Base-by-base conservation (phyloP, 164 flowering plant genomes). In the Vitis labrusca region DNA sequence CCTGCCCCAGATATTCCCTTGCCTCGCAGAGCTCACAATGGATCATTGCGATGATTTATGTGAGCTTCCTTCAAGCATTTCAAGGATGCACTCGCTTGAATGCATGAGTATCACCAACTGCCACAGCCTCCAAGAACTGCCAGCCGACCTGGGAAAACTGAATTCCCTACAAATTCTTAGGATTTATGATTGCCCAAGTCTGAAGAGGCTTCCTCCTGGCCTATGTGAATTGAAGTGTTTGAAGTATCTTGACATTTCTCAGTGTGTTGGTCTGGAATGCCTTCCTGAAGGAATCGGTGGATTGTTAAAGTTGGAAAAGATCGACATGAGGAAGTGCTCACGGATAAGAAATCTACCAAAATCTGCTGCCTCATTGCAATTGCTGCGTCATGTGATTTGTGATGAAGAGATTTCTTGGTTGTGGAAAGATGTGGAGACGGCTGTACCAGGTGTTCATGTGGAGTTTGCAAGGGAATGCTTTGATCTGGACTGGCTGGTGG, bases 301-400 rank as follows among this genome's bases (percentile, higher is more conserved):
- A 19, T 66, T 90, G 37, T 47, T 6, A 8, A 80, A 77, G 30
- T 74, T 92, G 71, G 90, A 90, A 77, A 90, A 89, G 84, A 86
- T 92, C 6, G 92, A 90, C 76, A 90, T 92, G 95, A 82, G 92
- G 65, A 92, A 88, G 66, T 92, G 97, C 59, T 72, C 79, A 0
- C 80, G 59, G 63, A 74, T 90, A 16, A 73, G 66, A 67, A 61
- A 55, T 59, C 73, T 90, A 50, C 97, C 97, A 0, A 63, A 56
- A 5, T 85, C 93, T 3, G 77, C 70, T 13, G 68, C 51, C 2
- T 67, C 65, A 0, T 64, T 90, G 72, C 57, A 67, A 61, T 81
- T 85, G 1, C 79, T 90, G 56, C 71, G 74, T 6, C 81, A 60
- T 37, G 93, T 91, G 0, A 70, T 90, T 13, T 92, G 97, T 56